Conservation (phyloP, 768 basidiomycete species). For the Suillus lakei region DNA sequence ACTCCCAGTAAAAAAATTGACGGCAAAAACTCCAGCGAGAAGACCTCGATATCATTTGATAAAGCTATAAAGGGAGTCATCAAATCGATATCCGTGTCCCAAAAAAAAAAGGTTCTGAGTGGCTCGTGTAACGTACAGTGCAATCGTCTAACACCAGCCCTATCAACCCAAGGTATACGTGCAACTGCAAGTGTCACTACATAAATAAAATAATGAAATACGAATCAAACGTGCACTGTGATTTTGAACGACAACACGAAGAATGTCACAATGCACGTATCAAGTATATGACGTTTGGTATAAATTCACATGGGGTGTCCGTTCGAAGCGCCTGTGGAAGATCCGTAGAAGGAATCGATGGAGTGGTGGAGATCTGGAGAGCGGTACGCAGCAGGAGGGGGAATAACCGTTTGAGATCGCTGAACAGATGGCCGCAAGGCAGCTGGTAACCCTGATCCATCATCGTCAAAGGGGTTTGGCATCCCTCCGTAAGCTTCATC, state of each 20-base stretch:
- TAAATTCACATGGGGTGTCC: not conserved
- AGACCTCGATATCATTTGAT: not conserved
- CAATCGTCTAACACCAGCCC: not conserved
- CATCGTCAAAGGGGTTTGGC: constrained; percentile 20
- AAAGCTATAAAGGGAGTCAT: not conserved
- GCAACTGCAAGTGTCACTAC: not conserved
- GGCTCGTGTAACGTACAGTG: constrained; percentile 1
- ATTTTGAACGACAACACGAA: constrained; percentile 3
- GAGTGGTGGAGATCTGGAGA: constrained; percentile 24
- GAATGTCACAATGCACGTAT: constrained; percentile 4
- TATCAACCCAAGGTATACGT: constrained; percentile 1
- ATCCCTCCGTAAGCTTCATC: constrained; percentile 9
- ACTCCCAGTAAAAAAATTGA: not conserved
- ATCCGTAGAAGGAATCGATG: constrained; percentile 33
- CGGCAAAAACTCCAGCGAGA: not conserved
- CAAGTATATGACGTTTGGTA: not conserved
- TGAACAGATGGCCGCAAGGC: constrained; percentile 22
- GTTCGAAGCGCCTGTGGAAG: not conserved
- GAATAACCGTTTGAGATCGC: not conserved
- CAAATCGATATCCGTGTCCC: not conserved
- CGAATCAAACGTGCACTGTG: constrained; percentile 5
- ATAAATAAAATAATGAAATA: constrained; percentile 3
- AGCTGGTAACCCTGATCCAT: constrained; percentile 15
- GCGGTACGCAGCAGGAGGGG: constrained; percentile 10
- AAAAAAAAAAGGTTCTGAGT: not conserved